Evolutionary conservation across 306 rosid genomes (phyloP).

Genomic region (Neltuma alba): DNA sequence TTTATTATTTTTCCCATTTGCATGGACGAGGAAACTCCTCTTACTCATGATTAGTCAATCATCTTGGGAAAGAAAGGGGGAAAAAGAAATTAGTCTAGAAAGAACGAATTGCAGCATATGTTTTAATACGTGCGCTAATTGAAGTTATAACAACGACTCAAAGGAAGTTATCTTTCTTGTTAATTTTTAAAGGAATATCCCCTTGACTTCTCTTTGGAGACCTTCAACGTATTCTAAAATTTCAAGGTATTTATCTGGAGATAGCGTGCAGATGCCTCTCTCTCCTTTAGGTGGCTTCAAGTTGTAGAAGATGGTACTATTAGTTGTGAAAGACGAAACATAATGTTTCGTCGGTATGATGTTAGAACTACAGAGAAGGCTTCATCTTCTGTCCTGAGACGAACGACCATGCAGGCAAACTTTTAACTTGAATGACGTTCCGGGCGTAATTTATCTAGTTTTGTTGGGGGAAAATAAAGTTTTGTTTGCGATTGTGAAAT

Average conservation of each 20-base stretch:
- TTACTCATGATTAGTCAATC: background rate
- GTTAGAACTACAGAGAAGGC: background rate
- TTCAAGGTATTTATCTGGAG: background rate
- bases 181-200: background rate
- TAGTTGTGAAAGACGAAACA: background rate
- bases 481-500: background rate
- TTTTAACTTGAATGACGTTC: background rate
- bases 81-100: background rate
- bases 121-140: background rate
- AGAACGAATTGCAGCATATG: background rate
- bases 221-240: background rate
- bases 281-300: background rate
- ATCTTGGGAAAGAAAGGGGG: background rate
- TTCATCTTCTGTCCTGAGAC: background rate
- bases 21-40: background rate
- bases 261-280: background rate
- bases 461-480: background rate
- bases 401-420: background rate
- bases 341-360: background rate
- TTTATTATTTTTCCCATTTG: background rate
- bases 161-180: background rate
- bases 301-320: background rate
- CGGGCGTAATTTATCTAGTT: background rate
- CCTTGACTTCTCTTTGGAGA: background rate
- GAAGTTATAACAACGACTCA: background rate